Evolutionary conservation across 2,329 filamentous ascomycete species (phyloP), one percentile per base, ranked within the genome.

Genomic region (Phyllosticta capitalensis): DNA sequence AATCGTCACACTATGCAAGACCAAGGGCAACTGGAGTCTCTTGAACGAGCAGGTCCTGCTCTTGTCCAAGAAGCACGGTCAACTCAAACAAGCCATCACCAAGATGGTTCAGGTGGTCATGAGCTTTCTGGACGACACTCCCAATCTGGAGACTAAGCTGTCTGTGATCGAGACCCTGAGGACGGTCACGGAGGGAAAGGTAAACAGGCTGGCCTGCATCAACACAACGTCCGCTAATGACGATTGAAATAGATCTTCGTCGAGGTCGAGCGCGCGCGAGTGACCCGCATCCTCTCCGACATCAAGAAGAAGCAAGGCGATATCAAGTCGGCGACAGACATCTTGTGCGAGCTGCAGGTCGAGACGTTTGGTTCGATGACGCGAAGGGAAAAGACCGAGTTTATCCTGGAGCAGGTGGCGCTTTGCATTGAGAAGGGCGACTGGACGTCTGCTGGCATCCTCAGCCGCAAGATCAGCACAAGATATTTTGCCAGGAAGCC

Each of bases 281-380:
- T 99, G 62, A 99, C 94, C 68, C 90, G 88, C 72, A 95, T 96
- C 65, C 82, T 99, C 12, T 97, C 94, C 56, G 85, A 96, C 75
- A 97, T 99, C 81, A 97, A 97, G 82, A 96, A 95, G 77, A 79
- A 89, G 65, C 90, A 97, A 76, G 92, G 92, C 64, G 92, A 99
- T 70, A 79, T 96, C 69, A 90, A 89, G 71, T 86, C 90, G 5
- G 94, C 94, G 28, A 87, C 89, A 58, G 92, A 97, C 67, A 94
- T 94, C 63, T 83, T 99, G 45, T 99, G 94, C 76, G 94, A 99
- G 78, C 82, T 99, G 62, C 94, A 99, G 74, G 94, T 99, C 55
- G 94, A 99, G 81, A 99, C 94, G 0, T 99, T 99, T 73, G 94
- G 94, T 9, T 97, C 92, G 21, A 99, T 99, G 94, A 88, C 90